Evolutionary conservation across 1,139 yeast species (phyloP).

Genomic region (Kodamaea derodonti): DNA sequence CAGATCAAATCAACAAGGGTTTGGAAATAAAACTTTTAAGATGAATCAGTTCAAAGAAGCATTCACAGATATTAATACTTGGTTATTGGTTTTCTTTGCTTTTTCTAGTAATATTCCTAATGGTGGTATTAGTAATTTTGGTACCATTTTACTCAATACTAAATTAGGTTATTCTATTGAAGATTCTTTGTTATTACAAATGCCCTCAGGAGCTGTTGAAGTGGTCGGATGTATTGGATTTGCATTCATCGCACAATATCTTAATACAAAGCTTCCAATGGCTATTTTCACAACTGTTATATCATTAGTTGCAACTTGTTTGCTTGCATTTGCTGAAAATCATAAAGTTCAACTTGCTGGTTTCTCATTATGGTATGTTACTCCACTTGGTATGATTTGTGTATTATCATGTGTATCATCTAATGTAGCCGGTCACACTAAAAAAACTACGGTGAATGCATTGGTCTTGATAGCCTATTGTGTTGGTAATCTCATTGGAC

Average conservation of each 20-base stretch:
- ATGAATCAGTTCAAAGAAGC: conserved; percentile 54
- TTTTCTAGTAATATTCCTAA: conserved; percentile 46
- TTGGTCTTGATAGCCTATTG: conserved; percentile 59
- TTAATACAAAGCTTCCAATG: conserved; percentile 31
- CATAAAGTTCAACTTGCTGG: conserved; percentile 11
- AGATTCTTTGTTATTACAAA: conserved; percentile 33
- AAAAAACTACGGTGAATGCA: conserved; percentile 59
- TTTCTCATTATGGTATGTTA: conserved; percentile 13
- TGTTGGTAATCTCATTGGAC: conserved; percentile 68
- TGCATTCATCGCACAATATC: conserved; percentile 11
- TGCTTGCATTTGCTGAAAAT: conserved; percentile 44
- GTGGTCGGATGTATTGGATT: conserved; percentile 36
- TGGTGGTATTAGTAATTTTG: conserved; percentile 50
- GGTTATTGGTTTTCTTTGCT: conserved; percentile 39
- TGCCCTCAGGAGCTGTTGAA: conserved; percentile 39
- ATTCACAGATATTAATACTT: conserved; percentile 40
- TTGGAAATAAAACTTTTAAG: conserved; percentile 54
- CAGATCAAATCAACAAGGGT: conserved; percentile 47
- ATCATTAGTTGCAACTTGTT: conserved; percentile 37
- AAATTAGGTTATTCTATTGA: conserved; percentile 41
- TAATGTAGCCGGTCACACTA: conserved; percentile 70
- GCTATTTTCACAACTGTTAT: conserved; percentile 38
- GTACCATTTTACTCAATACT: conserved; percentile 42
- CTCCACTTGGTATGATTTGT: conserved; percentile 46
- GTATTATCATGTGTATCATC: conserved; percentile 46